Evolutionary conservation across 163 green algal genomes (phyloP), one percentile per base, ranked within the genome.

Genomic region (Scenedesmus sp.): DNA sequence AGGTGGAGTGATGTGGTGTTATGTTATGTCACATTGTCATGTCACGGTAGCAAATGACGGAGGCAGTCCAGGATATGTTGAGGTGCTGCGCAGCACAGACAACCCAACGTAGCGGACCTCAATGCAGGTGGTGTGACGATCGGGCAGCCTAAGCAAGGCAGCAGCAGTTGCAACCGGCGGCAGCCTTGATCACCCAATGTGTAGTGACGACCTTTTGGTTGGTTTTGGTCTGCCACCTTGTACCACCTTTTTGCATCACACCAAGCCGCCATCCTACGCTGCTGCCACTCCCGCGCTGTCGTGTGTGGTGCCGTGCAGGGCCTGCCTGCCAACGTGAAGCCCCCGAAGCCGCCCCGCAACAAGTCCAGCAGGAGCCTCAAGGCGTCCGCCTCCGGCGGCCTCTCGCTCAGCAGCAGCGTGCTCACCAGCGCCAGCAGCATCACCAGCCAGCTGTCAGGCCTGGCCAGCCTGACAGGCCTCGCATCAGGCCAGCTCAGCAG

Each of bases 391-490:
- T 90, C 85, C 10, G 84, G 84, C 24, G 70, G 44, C n/a, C 46
- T 90, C 33, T 68, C 35, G 35, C 85, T 72, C 85, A 90, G 85
- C 85, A 85, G 43, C 85, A 85, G 72, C 46, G 78, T 90, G 30
- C 85, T 90, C 20, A 79, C 65, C 12, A 81, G 24, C 33, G 78
- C 43, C 72, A 84, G 70, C 85, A 85, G 72, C 33, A 42, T 40
- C 3, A 37, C n/a, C 43, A 76, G 43, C 30, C 65, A 76, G 65
- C 65, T 76, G 30, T 76, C 65, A 76, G 65, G 65, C 44, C 44
- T 90, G 9, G 7, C 85, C 1, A 53, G 30, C 42, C 26, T 89
- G 26, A 35, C 49, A 7, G 33, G 83, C 83, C 13, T 33, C 2
- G 70, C 26, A 15, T 40, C 82, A 78, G 46, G 46, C 37, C 30